These are phyloP conservation scores for Pseudonitzschia pungens DNA, from an alignment of 108 stramenopile genomes.

Conservation along the genomic window DNA sequence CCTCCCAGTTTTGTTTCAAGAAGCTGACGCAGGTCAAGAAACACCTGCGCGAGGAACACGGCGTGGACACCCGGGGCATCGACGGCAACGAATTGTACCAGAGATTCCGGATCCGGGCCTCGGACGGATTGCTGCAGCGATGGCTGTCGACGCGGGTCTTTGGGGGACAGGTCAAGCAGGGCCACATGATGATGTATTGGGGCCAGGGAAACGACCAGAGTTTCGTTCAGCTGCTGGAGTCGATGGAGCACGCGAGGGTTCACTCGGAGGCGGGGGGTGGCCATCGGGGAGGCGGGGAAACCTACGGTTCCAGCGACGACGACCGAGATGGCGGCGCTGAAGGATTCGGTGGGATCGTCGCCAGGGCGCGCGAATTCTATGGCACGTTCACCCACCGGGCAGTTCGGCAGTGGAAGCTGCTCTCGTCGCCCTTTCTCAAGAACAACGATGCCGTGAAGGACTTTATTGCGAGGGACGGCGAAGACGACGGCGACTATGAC, in stretches of 20 bases:
- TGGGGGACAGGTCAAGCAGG: conserved; percentile 31
- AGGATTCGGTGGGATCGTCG: conserved; percentile 9
- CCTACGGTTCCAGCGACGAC: no score
- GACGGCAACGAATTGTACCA: conserved; percentile 75
- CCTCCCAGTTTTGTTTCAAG: conserved; percentile 66
- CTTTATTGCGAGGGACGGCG: conserved; percentile 55
- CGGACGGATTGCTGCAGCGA: conserved; percentile 73
- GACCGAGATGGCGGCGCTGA: conserved; percentile 25
- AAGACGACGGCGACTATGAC: conserved; percentile 20
- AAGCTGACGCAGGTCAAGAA: conserved; percentile 57
- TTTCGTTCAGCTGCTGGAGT: conserved; percentile 57
- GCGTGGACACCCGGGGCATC: conserved; percentile 48
- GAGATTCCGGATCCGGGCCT: conserved; percentile 47
- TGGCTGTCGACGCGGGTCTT: conserved; percentile 40
- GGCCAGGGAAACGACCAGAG: conserved; percentile 58
- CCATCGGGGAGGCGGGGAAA: no score
- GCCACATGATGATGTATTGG: conserved; percentile 78
- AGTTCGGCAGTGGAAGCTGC: conserved; percentile 43
- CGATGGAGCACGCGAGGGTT: conserved; percentile 30
- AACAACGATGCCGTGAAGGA: conserved; percentile 50
- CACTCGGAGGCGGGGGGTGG: conserved; percentile 11
- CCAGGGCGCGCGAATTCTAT: conserved; percentile 47
- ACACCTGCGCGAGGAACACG: conserved; percentile 64
- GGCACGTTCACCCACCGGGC: conserved; percentile 48
- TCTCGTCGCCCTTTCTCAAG: conserved; percentile 58